Evolutionary conservation across 768 basidiomycete genomes (phyloP).

Genomic region (Rhizopogon sp.): DNA sequence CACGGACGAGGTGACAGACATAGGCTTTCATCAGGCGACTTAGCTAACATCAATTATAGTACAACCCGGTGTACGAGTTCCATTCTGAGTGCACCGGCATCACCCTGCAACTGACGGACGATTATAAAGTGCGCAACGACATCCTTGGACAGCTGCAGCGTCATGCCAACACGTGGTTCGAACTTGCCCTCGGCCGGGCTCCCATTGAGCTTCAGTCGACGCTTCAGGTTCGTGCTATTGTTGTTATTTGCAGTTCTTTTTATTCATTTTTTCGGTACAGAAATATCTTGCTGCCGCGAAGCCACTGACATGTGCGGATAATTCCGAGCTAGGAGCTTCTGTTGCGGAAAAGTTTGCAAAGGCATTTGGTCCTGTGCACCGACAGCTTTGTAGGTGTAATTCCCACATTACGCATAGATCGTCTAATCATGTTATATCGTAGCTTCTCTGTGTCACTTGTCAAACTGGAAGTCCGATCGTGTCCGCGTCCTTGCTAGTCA

Average conservation of each 20-base stretch:
- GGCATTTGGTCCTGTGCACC: slow-evolving; percentile 69
- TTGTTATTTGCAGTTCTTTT: not conserved
- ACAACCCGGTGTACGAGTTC: slow-evolving; percentile 83
- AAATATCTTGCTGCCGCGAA: slow-evolving; percentile 84
- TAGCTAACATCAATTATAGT: slow-evolving; percentile 41
- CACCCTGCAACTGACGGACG: slow-evolving; percentile 77
- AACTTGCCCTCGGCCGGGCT: slow-evolving; percentile 79
- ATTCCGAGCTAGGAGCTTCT: slow-evolving; percentile 88
- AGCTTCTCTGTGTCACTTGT: slow-evolving; percentile 53
- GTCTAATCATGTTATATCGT: slow-evolving; percentile 1
- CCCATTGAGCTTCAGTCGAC: slow-evolving; percentile 92
- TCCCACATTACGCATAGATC: not conserved
- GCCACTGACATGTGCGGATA: slow-evolving; percentile 60
- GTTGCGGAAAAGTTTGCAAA: slow-evolving; percentile 84
- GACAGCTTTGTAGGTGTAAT: slow-evolving; percentile 61
- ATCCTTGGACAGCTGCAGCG: slow-evolving; percentile 72
- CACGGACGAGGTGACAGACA: slow-evolving; percentile 69
- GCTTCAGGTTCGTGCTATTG: slow-evolving; percentile 62
- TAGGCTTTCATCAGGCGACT: not conserved
- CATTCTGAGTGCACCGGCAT: slow-evolving; percentile 72
- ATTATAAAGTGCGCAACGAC: slow-evolving; percentile 79
- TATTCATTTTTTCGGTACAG: slow-evolving; percentile 32
- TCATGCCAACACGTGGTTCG: slow-evolving; percentile 80
- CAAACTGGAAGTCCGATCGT: slow-evolving; percentile 71
- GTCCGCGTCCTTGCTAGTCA: slow-evolving; percentile 80